Percentiles rank a stretch among this genome's conserved stretches.
These are phyloP conservation scores for Cyclotella atomus DNA, from an alignment of 108 stramenopile genomes.

Conservation along the genomic window DNA sequence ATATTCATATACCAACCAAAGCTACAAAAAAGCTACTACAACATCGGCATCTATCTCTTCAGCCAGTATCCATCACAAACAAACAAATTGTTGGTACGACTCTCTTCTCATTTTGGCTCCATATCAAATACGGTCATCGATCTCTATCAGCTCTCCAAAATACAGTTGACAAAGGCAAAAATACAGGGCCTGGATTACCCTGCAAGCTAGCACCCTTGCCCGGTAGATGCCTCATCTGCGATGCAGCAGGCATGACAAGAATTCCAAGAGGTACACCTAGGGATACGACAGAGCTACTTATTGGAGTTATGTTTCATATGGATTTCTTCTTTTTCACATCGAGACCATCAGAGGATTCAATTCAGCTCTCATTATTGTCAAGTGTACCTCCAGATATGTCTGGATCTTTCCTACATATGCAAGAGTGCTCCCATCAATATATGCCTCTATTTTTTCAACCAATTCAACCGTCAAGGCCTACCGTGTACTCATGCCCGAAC, in stretches of 20 bases:
- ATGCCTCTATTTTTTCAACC: constrained; percentile 12
- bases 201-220: constrained; percentile 11
- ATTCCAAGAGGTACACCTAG: constrained; percentile 1
- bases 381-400: background rate
- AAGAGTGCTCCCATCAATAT: constrained; percentile 12
- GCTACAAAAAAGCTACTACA: background rate
- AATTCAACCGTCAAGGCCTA: background rate
- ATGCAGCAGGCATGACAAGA: background rate
- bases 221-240: constrained; percentile 3
- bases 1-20: constrained; percentile 4
- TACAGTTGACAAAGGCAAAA: background rate
- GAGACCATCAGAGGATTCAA: constrained; percentile 12
- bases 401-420: constrained; percentile 15
- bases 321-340: constrained; percentile 14
- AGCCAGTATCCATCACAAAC: background rate
- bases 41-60: background rate
- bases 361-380: constrained; percentile 6
- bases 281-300: constrained; percentile 15
- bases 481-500: background rate
- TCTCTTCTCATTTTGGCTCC: background rate
- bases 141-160: background rate
- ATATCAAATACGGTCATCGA: background rate
- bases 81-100: background rate
- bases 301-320: constrained; percentile 3
- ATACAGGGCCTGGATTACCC: background rate